Evolutionary conservation across 371 early-diverging fungal genomes (phyloP), one percentile per base, ranked within the genome.

Genomic region (Mucor circinelloides): DNA sequence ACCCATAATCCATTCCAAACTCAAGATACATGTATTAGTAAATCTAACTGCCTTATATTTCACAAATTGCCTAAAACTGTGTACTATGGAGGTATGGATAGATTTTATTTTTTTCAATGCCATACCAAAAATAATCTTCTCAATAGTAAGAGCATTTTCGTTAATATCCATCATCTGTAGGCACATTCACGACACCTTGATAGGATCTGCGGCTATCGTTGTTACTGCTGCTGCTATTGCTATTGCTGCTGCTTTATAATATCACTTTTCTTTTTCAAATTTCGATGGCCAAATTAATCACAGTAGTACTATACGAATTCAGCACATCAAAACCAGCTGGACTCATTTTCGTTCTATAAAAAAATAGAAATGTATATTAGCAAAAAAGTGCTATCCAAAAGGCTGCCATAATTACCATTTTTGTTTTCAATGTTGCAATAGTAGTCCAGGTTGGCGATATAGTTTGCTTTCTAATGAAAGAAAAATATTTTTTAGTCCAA

Each of bases 261-360:
- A 42, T 42, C 23, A 42, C 40, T 42, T 59, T 59, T 59, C 60
- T 59, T 59, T 59, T 59, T 59, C 40, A 6, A 40, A 6, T 40
- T 40, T 40, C 13, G 15, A 40, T 40, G 40, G 40, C 40, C 58
- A 30, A 36, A 38, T 58, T 58, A 38, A 38, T 19, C 58, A 58
- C 58, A 58, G 34, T 58, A 58, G 40, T 40, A 27, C 60, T 59
- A 59, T 42, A 59, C 15, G 60, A 58, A 59, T 60, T 60, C 30
- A 60, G 48, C 48, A 60, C 48, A 60, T 42, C 60, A 48, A 60
- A 60, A 30, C 60, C 60, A 60, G 60, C 31, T 60, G n/a, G 60
- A 44, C 48, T 60, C 46, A 48, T 27, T 60, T 48, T 60, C 60
- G 15, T 48, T 48, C 60, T 60, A 46, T 60, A 60, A 60, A 60